Conservation (phyloP, 1,139 yeast genomes). For the Ogataea hybrid region DNA sequence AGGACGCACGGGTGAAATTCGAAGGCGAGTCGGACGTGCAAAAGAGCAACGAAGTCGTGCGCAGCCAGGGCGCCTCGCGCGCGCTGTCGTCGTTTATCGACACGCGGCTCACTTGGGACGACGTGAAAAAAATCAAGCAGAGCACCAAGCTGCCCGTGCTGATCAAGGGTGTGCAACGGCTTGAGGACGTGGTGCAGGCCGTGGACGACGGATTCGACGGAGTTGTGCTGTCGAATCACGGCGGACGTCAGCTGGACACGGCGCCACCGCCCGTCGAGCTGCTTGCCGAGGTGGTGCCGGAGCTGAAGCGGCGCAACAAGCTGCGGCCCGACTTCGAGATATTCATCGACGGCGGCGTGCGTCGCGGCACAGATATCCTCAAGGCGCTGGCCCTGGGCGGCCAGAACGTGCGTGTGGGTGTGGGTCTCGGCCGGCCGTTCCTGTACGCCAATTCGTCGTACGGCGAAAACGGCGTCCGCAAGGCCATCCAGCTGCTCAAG, state of each 20-base stretch:
- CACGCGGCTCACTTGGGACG: constrained; percentile 70
- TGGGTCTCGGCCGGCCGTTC: constrained; percentile 79
- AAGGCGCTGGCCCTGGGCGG: constrained; percentile 78
- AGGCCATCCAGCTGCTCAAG: constrained; percentile 73
- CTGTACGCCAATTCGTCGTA: constrained; percentile 73
- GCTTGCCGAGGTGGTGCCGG: constrained; percentile 61
- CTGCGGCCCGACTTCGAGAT: constrained; percentile 58
- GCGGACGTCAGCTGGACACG: constrained; percentile 76
- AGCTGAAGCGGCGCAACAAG: constrained; percentile 42
- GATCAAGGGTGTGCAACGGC: constrained; percentile 70
- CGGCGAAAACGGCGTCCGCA: constrained; percentile 76
- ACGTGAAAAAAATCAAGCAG: constrained; percentile 51
- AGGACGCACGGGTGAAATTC: constrained; percentile 55
- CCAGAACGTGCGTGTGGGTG: constrained; percentile 74
- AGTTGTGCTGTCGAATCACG: constrained; percentile 72
- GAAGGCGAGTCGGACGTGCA: constrained; percentile 54
- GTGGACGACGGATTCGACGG: constrained; percentile 63
- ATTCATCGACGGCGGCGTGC: constrained; percentile 72
- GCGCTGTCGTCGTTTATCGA: constrained; percentile 86
- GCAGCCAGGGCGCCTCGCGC: constrained; percentile 82
- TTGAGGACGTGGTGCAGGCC: constrained; percentile 64
- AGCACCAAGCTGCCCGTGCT: constrained; percentile 63
- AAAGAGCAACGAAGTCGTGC: constrained; percentile 49
- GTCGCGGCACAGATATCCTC: constrained; percentile 69
- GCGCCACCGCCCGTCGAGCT: constrained; percentile 68